Conservation (phyloP, 108 stramenopile species). For the Cyclotella cryptica region DNA sequence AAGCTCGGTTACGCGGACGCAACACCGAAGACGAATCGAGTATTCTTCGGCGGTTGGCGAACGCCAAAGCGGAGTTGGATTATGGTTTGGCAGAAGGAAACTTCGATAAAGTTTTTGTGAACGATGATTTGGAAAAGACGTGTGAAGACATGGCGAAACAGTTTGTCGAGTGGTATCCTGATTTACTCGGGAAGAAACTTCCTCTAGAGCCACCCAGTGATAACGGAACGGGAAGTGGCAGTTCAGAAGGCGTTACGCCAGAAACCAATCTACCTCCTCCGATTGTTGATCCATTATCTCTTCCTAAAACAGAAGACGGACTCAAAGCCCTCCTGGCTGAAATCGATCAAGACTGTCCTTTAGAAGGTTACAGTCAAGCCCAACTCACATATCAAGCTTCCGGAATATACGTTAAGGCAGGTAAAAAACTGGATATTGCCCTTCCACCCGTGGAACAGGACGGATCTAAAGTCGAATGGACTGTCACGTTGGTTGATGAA, state of each 20-base stretch:
- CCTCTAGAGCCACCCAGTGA: too few relatives aligned
- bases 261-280: constrained; percentile 19
- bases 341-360: constrained; percentile 43
- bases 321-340: constrained; percentile 26
- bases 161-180: constrained; percentile 76
- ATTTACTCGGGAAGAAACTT: constrained; percentile 39
- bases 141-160: constrained; percentile 62
- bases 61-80: constrained; percentile 92
- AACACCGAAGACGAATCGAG: constrained; percentile 93
- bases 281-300: constrained; percentile 37
- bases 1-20: constrained; percentile 85
- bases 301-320: constrained; percentile 38
- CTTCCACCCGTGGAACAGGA: constrained; percentile 44
- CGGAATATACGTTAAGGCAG: constrained; percentile 26
- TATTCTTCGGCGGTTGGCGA: constrained; percentile 77
- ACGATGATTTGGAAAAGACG: constrained; percentile 63
- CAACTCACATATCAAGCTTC: constrained; percentile 40
- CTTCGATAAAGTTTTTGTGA: constrained; percentile 64
- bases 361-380: constrained; percentile 34
- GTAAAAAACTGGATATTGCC: constrained; percentile 36
- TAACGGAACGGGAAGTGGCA: too few relatives aligned
- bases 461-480: constrained; percentile 47
- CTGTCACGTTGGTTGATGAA: constrained; percentile 32
- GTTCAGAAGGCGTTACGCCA: too few relatives aligned
- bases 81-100: constrained; percentile 72